Base-by-base conservation (phyloP, 225 moss, liverwort and hornwort genomes). In the Antitrichia curtipendula region DNA sequence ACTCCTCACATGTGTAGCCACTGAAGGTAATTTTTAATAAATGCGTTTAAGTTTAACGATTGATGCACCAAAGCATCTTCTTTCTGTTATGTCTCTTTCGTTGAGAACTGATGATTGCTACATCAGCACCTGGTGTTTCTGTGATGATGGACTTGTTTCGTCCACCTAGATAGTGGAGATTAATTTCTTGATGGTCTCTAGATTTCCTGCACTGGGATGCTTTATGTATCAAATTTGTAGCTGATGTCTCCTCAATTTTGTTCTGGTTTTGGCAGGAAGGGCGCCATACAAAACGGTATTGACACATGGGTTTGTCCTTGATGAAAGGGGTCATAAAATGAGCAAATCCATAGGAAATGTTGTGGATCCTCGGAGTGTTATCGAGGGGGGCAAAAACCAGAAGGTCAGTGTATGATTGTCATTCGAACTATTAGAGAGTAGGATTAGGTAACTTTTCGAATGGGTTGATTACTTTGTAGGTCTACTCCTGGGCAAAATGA, bases 271-370 rank as follows among this genome's bases (percentile, higher is more conserved):
- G 89, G 86, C 96, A 97, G 98, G 98, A 71, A 93, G 69, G 56
- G 96, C 98, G 62, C 98, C 98, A 68, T 99, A 95, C 86, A 93
- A 94, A 90, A 86, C 91, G 89, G 98, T 99, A 61, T 87, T 99
- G 91, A 99, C 97, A 61, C 98, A 99, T 89, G 98, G 98, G 38
- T 96, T 99, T 91, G 96, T 97, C 57, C 93, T 99, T 59, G 98
- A 99, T 90, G 97, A 99, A 83, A 96, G 93, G 91, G 97, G 98
- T 75, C 90, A 90, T 88, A 99, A 99, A 88, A 99, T 99, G 98
- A 99, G 98, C 88, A 97, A 98, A 90, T 98, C 98, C 50, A 16
- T 99, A 66, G 97, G 98, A 90, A 97, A 97, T 93, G 95, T 99
- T 45, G 54, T 99, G 69, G 98, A 99, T 86, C 98, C 98, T 86